phyloP scores from a whole-genome alignment of 768 basidiomycete genomes.

The Floccularia luteovirens region DNA sequence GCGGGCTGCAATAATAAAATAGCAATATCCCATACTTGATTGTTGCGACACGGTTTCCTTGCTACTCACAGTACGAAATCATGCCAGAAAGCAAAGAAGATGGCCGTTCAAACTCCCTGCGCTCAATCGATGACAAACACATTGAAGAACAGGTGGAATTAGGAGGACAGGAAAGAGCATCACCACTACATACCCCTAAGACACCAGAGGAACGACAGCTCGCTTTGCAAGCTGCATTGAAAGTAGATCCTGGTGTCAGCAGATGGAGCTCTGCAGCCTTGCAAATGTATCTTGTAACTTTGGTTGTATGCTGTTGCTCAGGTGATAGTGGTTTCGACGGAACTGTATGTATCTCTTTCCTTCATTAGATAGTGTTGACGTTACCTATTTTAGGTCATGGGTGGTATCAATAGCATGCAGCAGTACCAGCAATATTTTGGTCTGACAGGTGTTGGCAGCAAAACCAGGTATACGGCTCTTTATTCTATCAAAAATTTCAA shows the following conservation, averaged over 20 bases:
- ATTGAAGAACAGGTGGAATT: no score
- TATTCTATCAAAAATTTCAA: conserved; percentile 1
- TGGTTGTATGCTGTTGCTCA: conserved; percentile 40
- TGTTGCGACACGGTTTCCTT: no score
- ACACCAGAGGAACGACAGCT: conserved; percentile 31
- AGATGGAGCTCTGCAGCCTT: conserved; percentile 26
- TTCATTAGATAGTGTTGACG: conserved; percentile 3
- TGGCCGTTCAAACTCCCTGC: no score
- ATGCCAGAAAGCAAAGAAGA: no score
- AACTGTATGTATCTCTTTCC: conserved; percentile 24
- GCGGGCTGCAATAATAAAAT: no score
- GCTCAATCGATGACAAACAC: no score
- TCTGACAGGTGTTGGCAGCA: conserved; percentile 30
- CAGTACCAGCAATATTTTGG: conserved; percentile 42
- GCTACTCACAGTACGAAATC: no score
- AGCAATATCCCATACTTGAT: no score
- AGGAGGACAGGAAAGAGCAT: no score
- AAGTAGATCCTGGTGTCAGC: conserved; percentile 33
- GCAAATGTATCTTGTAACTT: conserved; percentile 39
- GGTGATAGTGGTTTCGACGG: conserved; percentile 49
- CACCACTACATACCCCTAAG: no score
- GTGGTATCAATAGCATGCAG: conserved; percentile 42
- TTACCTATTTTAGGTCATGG: conserved; percentile 31
- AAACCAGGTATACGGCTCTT: conserved; percentile 26
- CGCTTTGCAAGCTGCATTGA: conserved; percentile 29